Evolutionary conservation across 1,139 yeast species (phyloP), one percentile per base, ranked within the genome.

Genomic region (Magnusiomyces paraingens): DNA sequence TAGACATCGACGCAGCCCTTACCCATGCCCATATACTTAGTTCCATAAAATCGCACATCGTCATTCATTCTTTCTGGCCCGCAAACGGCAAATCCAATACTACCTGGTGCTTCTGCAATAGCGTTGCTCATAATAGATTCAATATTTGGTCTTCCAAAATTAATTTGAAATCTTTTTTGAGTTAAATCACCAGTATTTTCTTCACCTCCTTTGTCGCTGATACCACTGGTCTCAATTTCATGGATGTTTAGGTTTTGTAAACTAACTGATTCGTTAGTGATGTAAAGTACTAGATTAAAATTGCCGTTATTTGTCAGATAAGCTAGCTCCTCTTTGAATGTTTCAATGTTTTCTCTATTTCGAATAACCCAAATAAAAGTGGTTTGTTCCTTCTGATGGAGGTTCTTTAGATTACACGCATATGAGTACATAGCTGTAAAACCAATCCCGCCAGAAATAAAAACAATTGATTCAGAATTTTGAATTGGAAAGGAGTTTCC

Each of bases 371-470:
- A 82, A 18, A 73, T 55, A 53, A 82, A 69, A 51, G 72, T 71
- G 39, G 80, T 60, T 8, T 59, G 58, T 47, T 78, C 73, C 20
- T 50, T 52, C 49, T 15, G 10, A 38, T 38, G 12, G 5, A 32
- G 49, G 2, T 38, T 12, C 2, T 45, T 17, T 10, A 54, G 40
- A 26, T 54, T 55, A 10, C 58, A 54, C 12, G 64, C 64, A 47
- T 62, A 58, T 11, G 67, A 55, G 65, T 67, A 60, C 15, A 58
- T 58, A 4, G 83, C 81, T 1, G 91, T 83, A 53, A 85, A 72
- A 64, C 91, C 91, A 59, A 82, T 83, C 54, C 89, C 88, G 58
- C 86, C 83, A 2, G 81, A 79, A 51, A 83, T 58, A 51, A 82
- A 71, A 14, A 82, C 65, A 12, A 73, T 66, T 47, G 76, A 76